Evolutionary conservation across 441 rosid genomes (phyloP).

Genomic region (Arabidopsis hybrid): DNA sequence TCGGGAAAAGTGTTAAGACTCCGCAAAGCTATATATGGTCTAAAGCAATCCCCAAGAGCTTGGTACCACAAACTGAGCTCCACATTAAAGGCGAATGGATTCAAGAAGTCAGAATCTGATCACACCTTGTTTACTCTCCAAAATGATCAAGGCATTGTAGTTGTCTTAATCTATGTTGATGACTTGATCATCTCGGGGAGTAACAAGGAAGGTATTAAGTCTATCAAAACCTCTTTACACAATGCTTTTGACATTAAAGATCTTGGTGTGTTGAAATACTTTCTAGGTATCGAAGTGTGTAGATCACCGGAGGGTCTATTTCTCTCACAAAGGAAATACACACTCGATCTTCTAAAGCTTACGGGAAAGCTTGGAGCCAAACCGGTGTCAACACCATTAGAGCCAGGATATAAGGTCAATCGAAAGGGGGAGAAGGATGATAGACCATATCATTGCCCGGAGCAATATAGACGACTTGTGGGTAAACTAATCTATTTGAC

Average conservation of each 20-base stretch:
- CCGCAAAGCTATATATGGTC: background rate
- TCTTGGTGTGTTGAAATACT: background rate
- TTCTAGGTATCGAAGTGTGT: background rate
- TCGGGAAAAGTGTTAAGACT: background rate
- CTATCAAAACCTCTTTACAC: accelerated
- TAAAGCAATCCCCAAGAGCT: background rate
- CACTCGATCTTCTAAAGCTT: background rate
- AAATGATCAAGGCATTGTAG: background rate
- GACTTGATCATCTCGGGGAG: background rate
- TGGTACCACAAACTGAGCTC: background rate
- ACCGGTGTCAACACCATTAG: accelerated
- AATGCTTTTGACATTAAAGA: background rate
- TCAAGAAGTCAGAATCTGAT: background rate
- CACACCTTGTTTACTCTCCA: background rate
- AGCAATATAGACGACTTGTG: background rate
- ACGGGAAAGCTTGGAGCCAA: background rate
- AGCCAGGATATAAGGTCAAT: background rate
- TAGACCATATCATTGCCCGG: too few species aligned
- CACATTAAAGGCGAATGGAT: background rate
- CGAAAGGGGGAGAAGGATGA: background rate
- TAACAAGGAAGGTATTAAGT: background rate
- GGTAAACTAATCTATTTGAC: background rate
- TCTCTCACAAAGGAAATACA: background rate
- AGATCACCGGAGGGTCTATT: background rate
- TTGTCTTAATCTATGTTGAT: background rate